Conservation (phyloP, 805 yeast genomes). For the Ogataea dorogensis region DNA sequence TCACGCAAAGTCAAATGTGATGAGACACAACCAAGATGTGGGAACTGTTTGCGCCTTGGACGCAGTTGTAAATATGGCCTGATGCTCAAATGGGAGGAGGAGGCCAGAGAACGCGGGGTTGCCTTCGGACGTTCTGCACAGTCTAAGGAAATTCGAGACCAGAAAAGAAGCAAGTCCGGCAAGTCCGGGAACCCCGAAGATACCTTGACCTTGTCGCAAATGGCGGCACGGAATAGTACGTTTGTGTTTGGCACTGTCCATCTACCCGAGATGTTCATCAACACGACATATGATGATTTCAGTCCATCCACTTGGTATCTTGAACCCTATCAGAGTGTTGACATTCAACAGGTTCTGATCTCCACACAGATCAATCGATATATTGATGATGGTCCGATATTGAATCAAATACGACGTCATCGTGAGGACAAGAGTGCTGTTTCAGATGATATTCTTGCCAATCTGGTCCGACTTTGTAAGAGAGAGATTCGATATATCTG, state of each 20-base stretch:
- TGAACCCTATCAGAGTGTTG: too few species aligned
- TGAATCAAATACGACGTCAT: too few species aligned
- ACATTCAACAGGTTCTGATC: too few species aligned
- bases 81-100: slow-evolving; percentile 36
- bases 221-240: slow-evolving; percentile 2
- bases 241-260: slow-evolving; percentile 1
- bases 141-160: slow-evolving; percentile 12
- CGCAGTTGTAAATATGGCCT: slow-evolving; percentile 22
- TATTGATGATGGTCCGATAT: too few species aligned
- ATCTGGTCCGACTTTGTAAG: slow-evolving; percentile 40
- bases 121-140: slow-evolving; percentile 38
- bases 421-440: slow-evolving; percentile 24
- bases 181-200: not conserved
- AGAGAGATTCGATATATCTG: slow-evolving; percentile 43
- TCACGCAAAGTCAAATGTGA: slow-evolving; percentile 49
- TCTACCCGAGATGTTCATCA: slow-evolving; percentile 2
- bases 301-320: too few species aligned
- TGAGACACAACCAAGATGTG: slow-evolving; percentile 35
- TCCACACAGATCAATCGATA: too few species aligned
- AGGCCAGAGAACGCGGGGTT: slow-evolving; percentile 35
- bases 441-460: slow-evolving; percentile 43
- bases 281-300: slow-evolving; percentile 8
- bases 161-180: too few species aligned
- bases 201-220: slow-evolving; percentile 3
- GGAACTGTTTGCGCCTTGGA: slow-evolving; percentile 29